phyloP scores from a whole-genome alignment of 2,329 filamentous ascomycete species.

The Paracorniculantispora psalliotae region DNA sequence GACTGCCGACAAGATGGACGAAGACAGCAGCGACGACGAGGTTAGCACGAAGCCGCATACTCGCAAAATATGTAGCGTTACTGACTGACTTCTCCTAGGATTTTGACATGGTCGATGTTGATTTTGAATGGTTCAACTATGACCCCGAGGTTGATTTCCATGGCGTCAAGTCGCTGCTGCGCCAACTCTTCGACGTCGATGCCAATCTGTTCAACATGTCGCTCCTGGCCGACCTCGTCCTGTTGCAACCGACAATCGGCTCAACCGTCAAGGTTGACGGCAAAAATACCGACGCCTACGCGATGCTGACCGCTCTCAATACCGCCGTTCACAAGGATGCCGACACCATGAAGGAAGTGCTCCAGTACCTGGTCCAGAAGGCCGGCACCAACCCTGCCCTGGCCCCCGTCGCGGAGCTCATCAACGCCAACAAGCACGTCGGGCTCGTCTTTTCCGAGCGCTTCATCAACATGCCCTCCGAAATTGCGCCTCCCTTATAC shows the following conservation, averaged over 20 bases:
- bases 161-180: slow-evolving; percentile 81
- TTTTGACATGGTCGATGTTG: slow-evolving; percentile 86
- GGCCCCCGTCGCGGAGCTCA: slow-evolving; percentile 51
- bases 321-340: slow-evolving; percentile 72
- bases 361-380: slow-evolving; percentile 62
- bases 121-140: slow-evolving; percentile 99
- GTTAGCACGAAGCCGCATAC: slow-evolving; percentile 27
- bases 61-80: neutral
- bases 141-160: slow-evolving; percentile 88
- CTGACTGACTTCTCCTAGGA: slow-evolving; percentile 49
- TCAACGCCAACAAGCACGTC: slow-evolving; percentile 55
- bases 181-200: slow-evolving; percentile 90
- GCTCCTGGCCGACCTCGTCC: slow-evolving; percentile 75
- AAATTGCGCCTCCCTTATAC: slow-evolving; percentile 91
- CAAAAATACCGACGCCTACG: slow-evolving; percentile 86
- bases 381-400: slow-evolving; percentile 51
- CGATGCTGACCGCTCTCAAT: slow-evolving; percentile 85
- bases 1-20: slow-evolving; percentile 45
- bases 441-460: slow-evolving; percentile 88
- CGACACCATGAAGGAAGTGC: slow-evolving; percentile 64
- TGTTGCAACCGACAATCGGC: slow-evolving; percentile 81
- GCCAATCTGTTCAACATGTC: slow-evolving; percentile 82
- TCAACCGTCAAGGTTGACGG: slow-evolving; percentile 97
- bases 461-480: slow-evolving; percentile 92
- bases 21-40: slow-evolving; percentile 51